These are phyloP conservation scores for Salix dunnii DNA, from an alignment of 345 rosid genomes.

Conservation along the genomic window DNA sequence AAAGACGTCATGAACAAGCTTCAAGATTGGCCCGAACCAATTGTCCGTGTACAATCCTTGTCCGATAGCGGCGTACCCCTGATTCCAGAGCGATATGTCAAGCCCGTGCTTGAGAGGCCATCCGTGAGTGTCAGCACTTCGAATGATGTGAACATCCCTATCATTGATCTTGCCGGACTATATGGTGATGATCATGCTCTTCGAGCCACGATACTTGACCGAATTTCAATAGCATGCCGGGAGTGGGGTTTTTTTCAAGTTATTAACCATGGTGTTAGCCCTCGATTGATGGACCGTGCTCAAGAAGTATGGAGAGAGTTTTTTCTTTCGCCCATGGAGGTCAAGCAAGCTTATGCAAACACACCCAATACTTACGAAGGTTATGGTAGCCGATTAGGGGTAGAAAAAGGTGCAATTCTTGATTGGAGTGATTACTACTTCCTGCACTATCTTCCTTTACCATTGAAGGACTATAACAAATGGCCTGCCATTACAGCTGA, in stretches of 20 bases:
- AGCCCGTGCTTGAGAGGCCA: slow-evolving; percentile 65
- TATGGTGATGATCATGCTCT: slow-evolving; percentile 22
- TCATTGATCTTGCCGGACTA: slow-evolving; percentile 60
- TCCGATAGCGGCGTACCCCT: slow-evolving; percentile 44
- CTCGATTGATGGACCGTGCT: slow-evolving; percentile 56
- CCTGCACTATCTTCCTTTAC: slow-evolving; percentile 65
- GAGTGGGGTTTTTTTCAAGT: slow-evolving; percentile 96
- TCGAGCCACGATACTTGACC: slow-evolving; percentile 15
- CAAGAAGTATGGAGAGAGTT: slow-evolving; percentile 71
- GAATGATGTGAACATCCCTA: slow-evolving; percentile 50
- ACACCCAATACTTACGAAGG: slow-evolving; percentile 87
- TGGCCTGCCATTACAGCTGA: slow-evolving; percentile 72
- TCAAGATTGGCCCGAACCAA: slow-evolving; percentile 92
- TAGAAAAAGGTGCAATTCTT: slow-evolving; percentile 79
- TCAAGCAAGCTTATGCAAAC: slow-evolving; percentile 62
- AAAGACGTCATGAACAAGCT: slow-evolving; percentile 33
- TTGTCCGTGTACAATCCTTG: slow-evolving; percentile 85
- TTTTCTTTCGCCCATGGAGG: slow-evolving; percentile 65
- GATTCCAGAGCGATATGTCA: slow-evolving; percentile 75
- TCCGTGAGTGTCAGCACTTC: slow-evolving; percentile 1
- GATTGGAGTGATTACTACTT: slow-evolving; percentile 94
- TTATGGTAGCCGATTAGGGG: slow-evolving; percentile 81
- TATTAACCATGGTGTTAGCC: slow-evolving; percentile 71
- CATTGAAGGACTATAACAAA: slow-evolving; percentile 55
- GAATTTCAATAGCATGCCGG: slow-evolving; percentile 55